Percentiles rank a stretch among this genome's conserved stretches.
phyloP scores from a whole-genome alignment of 371 early-diverging fungal species.

The Gilbertella persicaria region DNA sequence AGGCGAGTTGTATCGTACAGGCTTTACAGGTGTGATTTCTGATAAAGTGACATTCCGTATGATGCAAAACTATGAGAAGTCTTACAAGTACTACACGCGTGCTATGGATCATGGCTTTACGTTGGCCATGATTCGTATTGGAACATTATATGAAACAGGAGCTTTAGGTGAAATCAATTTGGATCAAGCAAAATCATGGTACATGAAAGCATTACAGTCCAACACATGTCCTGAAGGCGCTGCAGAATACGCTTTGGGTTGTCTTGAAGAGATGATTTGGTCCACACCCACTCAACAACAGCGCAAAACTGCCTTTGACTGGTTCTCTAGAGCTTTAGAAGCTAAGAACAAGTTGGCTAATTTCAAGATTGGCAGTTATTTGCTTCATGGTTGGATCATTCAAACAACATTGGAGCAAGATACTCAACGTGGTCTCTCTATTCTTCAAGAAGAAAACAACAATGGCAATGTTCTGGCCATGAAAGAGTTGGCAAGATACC shows the following conservation, averaged over 20 bases:
- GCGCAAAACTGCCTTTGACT: slow-evolving; percentile 12
- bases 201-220: slow-evolving; percentile 3
- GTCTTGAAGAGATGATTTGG: slow-evolving; percentile 16
- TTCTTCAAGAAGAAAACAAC: slow-evolving; percentile 15
- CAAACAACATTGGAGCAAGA: background rate
- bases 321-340: slow-evolving; percentile 17
- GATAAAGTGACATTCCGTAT: slow-evolving; percentile 7
- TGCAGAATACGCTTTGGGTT: slow-evolving; percentile 27
- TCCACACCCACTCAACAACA: background rate
- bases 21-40: slow-evolving; percentile 11
- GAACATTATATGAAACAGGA: slow-evolving; percentile 18
- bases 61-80: background rate
- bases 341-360: slow-evolving; percentile 15
- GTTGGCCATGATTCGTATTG: slow-evolving; percentile 14
- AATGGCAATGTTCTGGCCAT: slow-evolving; percentile 20
- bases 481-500: slow-evolving; percentile 19
- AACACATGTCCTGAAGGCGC: slow-evolving; percentile 6
- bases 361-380: slow-evolving; percentile 21
- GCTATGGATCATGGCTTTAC: slow-evolving; percentile 1
- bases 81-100: slow-evolving; percentile 2
- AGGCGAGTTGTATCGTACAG: slow-evolving; percentile 15
- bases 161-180: slow-evolving; percentile 2
- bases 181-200: slow-evolving; percentile 6
- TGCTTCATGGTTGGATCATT: slow-evolving; percentile 8
- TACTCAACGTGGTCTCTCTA: slow-evolving; percentile 3